phyloP scores from a whole-genome alignment of 2,329 filamentous ascomycete species.

The Ascochyta clinopodiicola region DNA sequence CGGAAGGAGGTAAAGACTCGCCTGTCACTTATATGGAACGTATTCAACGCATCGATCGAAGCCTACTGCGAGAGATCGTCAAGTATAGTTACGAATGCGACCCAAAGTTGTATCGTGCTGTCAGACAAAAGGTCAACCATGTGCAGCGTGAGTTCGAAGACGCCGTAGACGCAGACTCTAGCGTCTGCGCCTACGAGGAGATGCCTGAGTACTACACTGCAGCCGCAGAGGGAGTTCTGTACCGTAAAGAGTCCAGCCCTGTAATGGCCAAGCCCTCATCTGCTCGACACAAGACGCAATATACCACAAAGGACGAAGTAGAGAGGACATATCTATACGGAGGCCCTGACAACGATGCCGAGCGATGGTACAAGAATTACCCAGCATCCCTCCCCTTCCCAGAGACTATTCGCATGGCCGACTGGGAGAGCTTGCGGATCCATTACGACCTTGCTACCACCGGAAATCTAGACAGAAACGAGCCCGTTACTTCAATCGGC shows the following conservation, averaged over 20 bases:
- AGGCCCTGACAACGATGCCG: slow-evolving; percentile 28
- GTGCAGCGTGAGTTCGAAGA: slow-evolving; percentile 24
- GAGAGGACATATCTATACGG: slow-evolving; percentile 35
- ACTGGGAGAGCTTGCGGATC: slow-evolving; percentile 40
- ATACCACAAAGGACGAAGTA: not conserved
- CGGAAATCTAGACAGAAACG: slow-evolving; percentile 12
- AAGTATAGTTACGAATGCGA: slow-evolving; percentile 26
- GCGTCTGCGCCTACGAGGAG: slow-evolving; percentile 13
- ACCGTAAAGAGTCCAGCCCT: not conserved
- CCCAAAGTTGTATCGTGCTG: slow-evolving; percentile 25
- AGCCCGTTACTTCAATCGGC: slow-evolving; percentile 16
- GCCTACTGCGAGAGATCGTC: slow-evolving; percentile 29
- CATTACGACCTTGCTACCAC: slow-evolving; percentile 31
- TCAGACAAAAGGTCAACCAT: slow-evolving; percentile 29
- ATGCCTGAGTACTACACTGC: slow-evolving; percentile 11
- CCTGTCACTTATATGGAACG: slow-evolving; percentile 25
- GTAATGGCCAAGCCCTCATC: not conserved
- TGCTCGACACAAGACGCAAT: not conserved
- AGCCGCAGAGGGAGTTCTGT: not conserved
- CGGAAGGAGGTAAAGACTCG: slow-evolving; percentile 31
- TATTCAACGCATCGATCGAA: slow-evolving; percentile 34
- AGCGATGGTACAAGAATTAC: slow-evolving; percentile 30
- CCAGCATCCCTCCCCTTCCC: slow-evolving; percentile 35
- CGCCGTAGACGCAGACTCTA: slow-evolving; percentile 12
- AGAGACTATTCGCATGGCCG: slow-evolving; percentile 36